These are phyloP conservation scores for Gaultheria prostrata DNA, from an alignment of 148 eudicot species.

Conservation along the genomic window DNA sequence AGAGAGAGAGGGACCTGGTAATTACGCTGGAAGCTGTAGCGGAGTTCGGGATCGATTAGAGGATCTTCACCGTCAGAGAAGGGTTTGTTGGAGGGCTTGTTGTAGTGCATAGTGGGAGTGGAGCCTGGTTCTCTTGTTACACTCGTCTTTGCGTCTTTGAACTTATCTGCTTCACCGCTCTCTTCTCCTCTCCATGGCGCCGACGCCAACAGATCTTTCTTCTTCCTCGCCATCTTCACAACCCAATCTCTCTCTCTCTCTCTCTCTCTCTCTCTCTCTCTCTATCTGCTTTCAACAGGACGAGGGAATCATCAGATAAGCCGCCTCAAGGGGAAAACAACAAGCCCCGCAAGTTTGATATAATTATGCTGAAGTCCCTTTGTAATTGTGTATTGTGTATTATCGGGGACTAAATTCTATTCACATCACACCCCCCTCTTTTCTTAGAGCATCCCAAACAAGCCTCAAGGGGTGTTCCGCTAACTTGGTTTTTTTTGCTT, in stretches of 20 bases:
- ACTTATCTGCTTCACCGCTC: constrained; percentile 34
- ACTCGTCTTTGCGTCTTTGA: constrained; percentile 68
- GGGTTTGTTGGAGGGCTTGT: constrained; percentile 6
- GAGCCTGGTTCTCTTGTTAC: constrained; percentile 58
- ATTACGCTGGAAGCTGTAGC: constrained; percentile 83
- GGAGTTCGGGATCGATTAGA: constrained; percentile 73
- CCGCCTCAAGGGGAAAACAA: not conserved
- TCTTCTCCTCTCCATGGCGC: constrained; percentile 90
- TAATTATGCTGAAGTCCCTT: not conserved
- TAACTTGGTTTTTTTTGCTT: too few species aligned
- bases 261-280: not conserved
- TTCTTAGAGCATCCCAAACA: too few species aligned
- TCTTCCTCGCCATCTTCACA: constrained; percentile 22
- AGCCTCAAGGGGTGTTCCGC: too few species aligned
- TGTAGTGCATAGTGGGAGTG: constrained; percentile 68
- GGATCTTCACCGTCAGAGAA: constrained; percentile 41
- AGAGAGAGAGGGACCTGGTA: constrained; percentile 46
- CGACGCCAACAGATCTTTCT: constrained; percentile 77
- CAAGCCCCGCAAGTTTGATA: not conserved
- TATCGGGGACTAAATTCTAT: not conserved
- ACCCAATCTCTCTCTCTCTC: not conserved
- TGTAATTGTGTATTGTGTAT: not conserved
- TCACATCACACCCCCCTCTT: not conserved
- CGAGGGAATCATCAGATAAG: not conserved
- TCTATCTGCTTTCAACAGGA: not conserved